Evolutionary conservation across 768 basidiomycete species (phyloP).

Genomic region (Agrocybe chaxingu): DNA sequence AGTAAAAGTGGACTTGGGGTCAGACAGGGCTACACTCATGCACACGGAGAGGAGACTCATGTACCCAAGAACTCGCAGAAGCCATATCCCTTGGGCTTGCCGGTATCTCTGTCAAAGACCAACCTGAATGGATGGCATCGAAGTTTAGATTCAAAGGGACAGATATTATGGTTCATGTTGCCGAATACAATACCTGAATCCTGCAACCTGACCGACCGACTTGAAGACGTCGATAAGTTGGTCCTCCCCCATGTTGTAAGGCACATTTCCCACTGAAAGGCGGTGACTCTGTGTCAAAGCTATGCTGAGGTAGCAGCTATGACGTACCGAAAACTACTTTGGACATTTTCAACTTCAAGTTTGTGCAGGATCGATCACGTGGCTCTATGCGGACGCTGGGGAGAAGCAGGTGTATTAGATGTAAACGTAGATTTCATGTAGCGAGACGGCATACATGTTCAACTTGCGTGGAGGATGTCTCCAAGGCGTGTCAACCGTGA

Average conservation of each 20-base stretch:
- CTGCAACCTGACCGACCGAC: constrained; percentile 82
- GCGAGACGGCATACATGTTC: no score
- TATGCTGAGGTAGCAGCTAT: not conserved
- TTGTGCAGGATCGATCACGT: no score
- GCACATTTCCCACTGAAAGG: constrained; percentile 76
- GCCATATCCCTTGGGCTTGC: constrained; percentile 91
- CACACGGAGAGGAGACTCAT: constrained; percentile 31
- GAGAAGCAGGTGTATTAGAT: no score
- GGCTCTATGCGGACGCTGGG: no score
- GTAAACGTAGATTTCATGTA: no score
- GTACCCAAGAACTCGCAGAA: constrained; percentile 92
- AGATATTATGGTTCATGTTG: not conserved
- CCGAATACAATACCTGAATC: constrained; percentile 62
- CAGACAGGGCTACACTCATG: constrained; percentile 28
- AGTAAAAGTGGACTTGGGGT: constrained; percentile 26
- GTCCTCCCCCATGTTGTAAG: constrained; percentile 88
- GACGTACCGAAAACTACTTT: constrained; percentile 24
- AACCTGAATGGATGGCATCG: constrained; percentile 43
- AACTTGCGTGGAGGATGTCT: no score
- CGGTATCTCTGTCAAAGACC: constrained; percentile 90
- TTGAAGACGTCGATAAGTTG: constrained; percentile 87
- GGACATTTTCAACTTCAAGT: constrained; percentile 11
- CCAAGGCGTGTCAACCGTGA: no score
- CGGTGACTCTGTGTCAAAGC: not conserved
- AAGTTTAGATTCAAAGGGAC: not conserved